These are phyloP conservation scores for Peltaster fructicola DNA, from an alignment of 2,329 filamentous ascomycete genomes.

Conservation along the genomic window DNA sequence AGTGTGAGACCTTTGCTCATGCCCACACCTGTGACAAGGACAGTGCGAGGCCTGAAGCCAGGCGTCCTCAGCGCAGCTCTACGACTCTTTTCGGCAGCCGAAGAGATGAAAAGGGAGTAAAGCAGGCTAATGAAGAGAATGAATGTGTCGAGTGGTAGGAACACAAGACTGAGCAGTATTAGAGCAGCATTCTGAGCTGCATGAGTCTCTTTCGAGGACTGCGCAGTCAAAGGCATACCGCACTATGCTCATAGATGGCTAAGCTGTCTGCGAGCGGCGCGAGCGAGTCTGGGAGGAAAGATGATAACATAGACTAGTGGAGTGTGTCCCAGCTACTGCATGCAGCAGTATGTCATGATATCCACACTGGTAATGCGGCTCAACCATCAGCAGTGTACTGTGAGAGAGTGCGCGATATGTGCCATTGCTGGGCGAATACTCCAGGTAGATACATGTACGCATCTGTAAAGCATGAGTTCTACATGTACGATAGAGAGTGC, in stretches of 20 bases:
- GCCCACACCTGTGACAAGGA: slow-evolving; percentile 55
- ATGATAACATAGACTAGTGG: too few relatives aligned
- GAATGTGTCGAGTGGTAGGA: slow-evolving; percentile 33
- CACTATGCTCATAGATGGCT: too few relatives aligned
- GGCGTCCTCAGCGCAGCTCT: slow-evolving; percentile 14
- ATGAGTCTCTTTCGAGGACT: slow-evolving; percentile 23
- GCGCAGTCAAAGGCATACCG: too few relatives aligned
- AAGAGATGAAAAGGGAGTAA: slow-evolving; percentile 14
- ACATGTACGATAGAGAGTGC: background rate
- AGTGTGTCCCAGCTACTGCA: too few relatives aligned
- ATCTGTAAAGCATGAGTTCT: background rate
- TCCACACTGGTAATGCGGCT: too few relatives aligned
- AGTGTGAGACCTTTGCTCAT: slow-evolving; percentile 55
- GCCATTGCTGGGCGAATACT: too few relatives aligned
- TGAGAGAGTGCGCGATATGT: too few relatives aligned
- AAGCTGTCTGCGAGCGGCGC: too few relatives aligned
- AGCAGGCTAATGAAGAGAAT: slow-evolving; percentile 25
- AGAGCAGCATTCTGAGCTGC: slow-evolving; percentile 31
- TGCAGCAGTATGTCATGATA: too few relatives aligned
- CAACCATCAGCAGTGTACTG: too few relatives aligned
- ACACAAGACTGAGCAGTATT: slow-evolving; percentile 24
- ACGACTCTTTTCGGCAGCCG: slow-evolving; percentile 11
- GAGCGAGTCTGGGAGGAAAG: too few relatives aligned
- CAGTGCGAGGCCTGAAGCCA: slow-evolving; percentile 30
- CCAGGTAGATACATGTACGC: too few relatives aligned